Conservation (phyloP, 2,329 filamentous ascomycete genomes). For the Exophiala alcalophila region DNA sequence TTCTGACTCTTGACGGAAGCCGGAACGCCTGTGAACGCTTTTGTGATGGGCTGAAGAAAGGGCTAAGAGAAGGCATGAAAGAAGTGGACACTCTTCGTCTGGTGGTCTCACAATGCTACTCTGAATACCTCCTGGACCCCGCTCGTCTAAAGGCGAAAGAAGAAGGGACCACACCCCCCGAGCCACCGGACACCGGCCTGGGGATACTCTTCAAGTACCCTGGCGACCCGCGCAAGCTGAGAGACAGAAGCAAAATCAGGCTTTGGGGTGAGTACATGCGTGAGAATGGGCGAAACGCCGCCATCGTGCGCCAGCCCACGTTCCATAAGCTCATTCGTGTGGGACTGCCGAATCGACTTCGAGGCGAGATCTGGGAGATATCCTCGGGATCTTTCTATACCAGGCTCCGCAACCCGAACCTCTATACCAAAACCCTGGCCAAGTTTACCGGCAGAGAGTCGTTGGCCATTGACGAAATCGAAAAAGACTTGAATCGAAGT, state of each 20-base stretch:
- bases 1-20: slow-evolving; percentile 84
- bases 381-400: slow-evolving; percentile 88
- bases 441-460: slow-evolving; percentile 85
- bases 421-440: slow-evolving; percentile 78
- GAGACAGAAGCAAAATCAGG: slow-evolving; percentile 95
- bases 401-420: slow-evolving; percentile 76
- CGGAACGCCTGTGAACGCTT: slow-evolving; percentile 89
- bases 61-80: slow-evolving; percentile 79
- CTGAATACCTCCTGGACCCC: slow-evolving; percentile 68
- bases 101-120: slow-evolving; percentile 83
- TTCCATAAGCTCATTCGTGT: slow-evolving; percentile 97
- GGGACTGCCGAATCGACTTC: slow-evolving; percentile 84
- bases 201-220: slow-evolving; percentile 93
- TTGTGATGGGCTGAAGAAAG: slow-evolving; percentile 91
- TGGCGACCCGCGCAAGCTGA: slow-evolving; percentile 87
- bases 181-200: slow-evolving; percentile 84
- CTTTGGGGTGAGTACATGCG: slow-evolving; percentile 95
- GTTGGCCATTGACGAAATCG: slow-evolving; percentile 96
- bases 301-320: slow-evolving; percentile 88
- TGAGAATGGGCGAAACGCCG: slow-evolving; percentile 91
- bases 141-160: slow-evolving; percentile 55
- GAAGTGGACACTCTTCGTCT: slow-evolving; percentile 80
- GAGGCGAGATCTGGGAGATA: slow-evolving; percentile 95
- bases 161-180: slow-evolving; percentile 43
- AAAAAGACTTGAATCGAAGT: slow-evolving; percentile 95